These are phyloP conservation scores for Claviceps purpurea DNA, from an alignment of 2,329 filamentous ascomycete genomes.

Conservation along the genomic window DNA sequence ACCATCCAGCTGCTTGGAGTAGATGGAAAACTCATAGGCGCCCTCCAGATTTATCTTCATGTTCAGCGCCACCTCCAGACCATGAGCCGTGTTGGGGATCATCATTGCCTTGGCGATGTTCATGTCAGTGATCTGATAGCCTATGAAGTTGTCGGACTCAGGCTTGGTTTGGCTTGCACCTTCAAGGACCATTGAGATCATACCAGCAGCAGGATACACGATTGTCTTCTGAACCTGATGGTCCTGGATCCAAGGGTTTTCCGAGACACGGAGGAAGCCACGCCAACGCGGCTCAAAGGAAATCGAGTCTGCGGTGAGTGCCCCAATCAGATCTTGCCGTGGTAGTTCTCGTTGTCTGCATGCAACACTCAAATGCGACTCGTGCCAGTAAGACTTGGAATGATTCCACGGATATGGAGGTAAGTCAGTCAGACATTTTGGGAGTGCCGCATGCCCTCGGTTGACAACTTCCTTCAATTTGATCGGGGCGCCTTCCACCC, in stretches of 20 bases:
- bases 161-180: conserved; percentile 27
- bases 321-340: conserved; percentile 38
- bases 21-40: conserved; percentile 27
- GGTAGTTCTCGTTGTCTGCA: conserved; percentile 30
- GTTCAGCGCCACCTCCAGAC: conserved; percentile 36
- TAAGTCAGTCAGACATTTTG: conserved; percentile 29
- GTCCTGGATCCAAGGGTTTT: conserved; percentile 39
- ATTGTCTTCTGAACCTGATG: conserved; percentile 37
- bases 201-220: conserved; percentile 37
- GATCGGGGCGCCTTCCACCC: conserved; percentile 20
- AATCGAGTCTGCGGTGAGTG: conserved; percentile 29
- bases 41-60: conserved; percentile 19
- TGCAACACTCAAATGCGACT: conserved; percentile 31
- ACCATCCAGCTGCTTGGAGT: conserved; percentile 27
- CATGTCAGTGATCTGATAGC: conserved; percentile 32
- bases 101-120: conserved; percentile 37
- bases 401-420: conserved; percentile 45
- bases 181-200: conserved; percentile 35
- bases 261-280: conserved; percentile 32
- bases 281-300: conserved; percentile 34
- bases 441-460: conserved; percentile 7
- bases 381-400: conserved; percentile 37
- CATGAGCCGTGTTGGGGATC: conserved; percentile 30
- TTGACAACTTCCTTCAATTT: conserved; percentile 19
- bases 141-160: conserved; percentile 13